These are phyloP conservation scores for Gaertneriomyces semiglobifer DNA, from an alignment of 192 early-diverging fungal species.

Conservation along the genomic window DNA sequence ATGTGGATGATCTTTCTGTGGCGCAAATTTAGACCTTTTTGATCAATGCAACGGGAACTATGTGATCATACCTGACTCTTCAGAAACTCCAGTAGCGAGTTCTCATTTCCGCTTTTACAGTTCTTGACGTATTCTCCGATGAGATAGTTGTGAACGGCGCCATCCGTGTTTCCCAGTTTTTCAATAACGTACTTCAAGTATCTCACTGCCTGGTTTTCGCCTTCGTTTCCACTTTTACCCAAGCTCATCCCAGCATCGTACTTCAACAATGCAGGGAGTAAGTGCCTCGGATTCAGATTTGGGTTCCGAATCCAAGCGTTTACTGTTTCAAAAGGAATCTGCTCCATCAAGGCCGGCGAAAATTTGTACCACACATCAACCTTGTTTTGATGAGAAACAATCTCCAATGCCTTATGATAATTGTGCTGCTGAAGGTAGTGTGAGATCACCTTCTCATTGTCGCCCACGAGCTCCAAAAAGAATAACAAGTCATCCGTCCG, in stretches of 20 bases:
- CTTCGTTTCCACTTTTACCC: constrained; percentile 9
- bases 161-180: constrained; percentile 74
- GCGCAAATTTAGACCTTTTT: constrained; percentile 13
- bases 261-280: constrained; percentile 85
- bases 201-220: constrained; percentile 79
- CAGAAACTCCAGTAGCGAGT: constrained; percentile 72
- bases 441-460: constrained; percentile 81
- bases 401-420: constrained; percentile 70
- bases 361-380: constrained; percentile 86
- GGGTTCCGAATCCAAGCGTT: constrained; percentile 82
- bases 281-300: constrained; percentile 72
- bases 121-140: constrained; percentile 72
- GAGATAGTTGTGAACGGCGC: constrained; percentile 91
- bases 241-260: constrained; percentile 56
- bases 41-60: constrained; percentile 26
- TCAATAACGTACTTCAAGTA: constrained; percentile 84
- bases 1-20: constrained; percentile 70
- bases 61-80: constrained; percentile 53
- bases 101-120: constrained; percentile 52
- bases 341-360: constrained; percentile 79
- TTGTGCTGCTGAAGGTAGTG: constrained; percentile 80
- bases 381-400: constrained; percentile 73
- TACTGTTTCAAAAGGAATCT: constrained; percentile 79
- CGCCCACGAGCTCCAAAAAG: constrained; percentile 78
- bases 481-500: constrained; percentile 74